Base-by-base conservation (phyloP, 768 basidiomycete genomes). In the Lanmaoa rubissima region DNA sequence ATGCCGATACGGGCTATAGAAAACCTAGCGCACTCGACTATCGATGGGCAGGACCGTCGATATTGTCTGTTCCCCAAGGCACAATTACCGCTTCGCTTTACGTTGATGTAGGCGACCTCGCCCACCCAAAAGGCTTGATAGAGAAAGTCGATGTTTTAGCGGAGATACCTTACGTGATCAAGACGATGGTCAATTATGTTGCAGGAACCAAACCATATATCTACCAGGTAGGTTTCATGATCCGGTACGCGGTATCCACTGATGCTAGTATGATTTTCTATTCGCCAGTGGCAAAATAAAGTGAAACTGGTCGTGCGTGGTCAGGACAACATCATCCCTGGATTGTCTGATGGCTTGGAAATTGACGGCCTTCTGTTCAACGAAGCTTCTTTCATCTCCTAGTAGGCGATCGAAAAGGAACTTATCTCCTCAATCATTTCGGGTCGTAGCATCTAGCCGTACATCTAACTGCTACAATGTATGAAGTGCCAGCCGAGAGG, bases 131-230 rank as follows among this genome's bases (percentile, higher is more conserved):
- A 39, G 93, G 92, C 1, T 75, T 97, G 62, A 81, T 95, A 49
- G 92, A 94, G 72, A 94, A 96, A 73, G 92, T 98, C 28, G 94
- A 99, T 66, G 86, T 98, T 3, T 81, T 99, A 10, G 94, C 90
- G 6, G 95, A 99, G 76, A 92, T 97, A 61, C 97, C 97, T 12
- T 86, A 88, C 58, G 85, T 96, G 53, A 75, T 99, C 70, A 93
- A 94, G 78, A 85, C 94, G 72, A 88, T 94, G 59, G 86, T 99
- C 62, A 92, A 88, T 67, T 96, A 96, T 65, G 94, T 94, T 38
- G 86, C 94, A 39, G 90, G 92, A 40, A 93, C 92, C 21, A 94
- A 95, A 72, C 96, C 94, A 0, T 95, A 86, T 71, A 90, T 96
- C 70, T 97, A 96, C 73, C 92, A 95, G 83, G 94, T 89, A 51